Percentiles rank a stretch among this genome's conserved stretches.
Evolutionary conservation across 1,139 yeast genomes (phyloP).

Genomic region (Taphrina communis): DNA sequence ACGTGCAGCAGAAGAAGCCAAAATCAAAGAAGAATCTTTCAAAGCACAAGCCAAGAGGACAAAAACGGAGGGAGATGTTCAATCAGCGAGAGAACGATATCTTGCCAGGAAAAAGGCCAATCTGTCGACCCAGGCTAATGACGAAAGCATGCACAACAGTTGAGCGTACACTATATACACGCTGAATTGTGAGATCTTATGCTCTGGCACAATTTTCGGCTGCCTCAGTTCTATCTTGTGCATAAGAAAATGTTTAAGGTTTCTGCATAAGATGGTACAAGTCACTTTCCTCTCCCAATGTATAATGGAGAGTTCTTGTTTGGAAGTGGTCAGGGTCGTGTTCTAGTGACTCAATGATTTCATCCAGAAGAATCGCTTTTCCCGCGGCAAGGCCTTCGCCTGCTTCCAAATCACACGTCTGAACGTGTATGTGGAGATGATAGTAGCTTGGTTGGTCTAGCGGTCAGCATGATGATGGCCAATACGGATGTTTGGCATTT

Average conservation of each 20-base stretch:
- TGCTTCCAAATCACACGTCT: slow-evolving; percentile 73
- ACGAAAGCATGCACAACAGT: background rate
- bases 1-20: slow-evolving; percentile 58
- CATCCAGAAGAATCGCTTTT: slow-evolving; percentile 80
- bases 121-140: background rate
- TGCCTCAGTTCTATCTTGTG: too few species aligned
- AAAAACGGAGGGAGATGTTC: slow-evolving; percentile 45
- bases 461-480: background rate
- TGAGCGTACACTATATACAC: background rate
- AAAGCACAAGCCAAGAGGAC: slow-evolving; percentile 44
- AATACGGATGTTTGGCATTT: background rate
- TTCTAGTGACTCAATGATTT: slow-evolving; percentile 72
- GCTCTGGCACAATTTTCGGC: too few species aligned
- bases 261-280: slow-evolving; percentile 58
- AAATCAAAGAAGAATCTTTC: slow-evolving; percentile 36
- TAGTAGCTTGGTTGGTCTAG: slow-evolving; percentile 88
- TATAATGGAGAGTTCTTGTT: slow-evolving; percentile 61
- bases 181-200: too few species aligned
- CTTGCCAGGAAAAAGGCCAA: slow-evolving; percentile 48
- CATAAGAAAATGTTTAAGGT: background rate
- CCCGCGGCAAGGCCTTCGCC: slow-evolving; percentile 78
- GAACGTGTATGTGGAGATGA: slow-evolving; percentile 93
- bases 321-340: slow-evolving; percentile 60
- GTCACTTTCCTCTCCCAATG: slow-evolving; percentile 77
- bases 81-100: slow-evolving; percentile 50